A percentile compares a stretch with the other conserved stretches of the same genome.
phyloP scores from a whole-genome alignment of 2,329 filamentous ascomycete genomes.

The Colletotrichum spinosum region DNA sequence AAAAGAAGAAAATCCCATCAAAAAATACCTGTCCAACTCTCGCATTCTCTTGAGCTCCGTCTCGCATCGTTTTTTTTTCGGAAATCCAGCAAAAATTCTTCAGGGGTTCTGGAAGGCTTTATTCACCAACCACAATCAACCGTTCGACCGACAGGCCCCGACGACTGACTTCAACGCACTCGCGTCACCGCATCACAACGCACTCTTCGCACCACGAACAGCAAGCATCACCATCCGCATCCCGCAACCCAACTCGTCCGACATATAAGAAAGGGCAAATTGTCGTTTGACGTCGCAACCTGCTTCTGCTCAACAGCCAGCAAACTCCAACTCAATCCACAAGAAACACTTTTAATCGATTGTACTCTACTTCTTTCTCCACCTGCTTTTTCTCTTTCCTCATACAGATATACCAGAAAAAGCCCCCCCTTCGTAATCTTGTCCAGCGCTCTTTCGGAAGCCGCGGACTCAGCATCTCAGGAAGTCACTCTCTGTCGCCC shows the following conservation, averaged over 20 bases:
- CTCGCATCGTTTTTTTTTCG: slow-evolving; percentile 38
- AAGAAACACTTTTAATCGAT: slow-evolving; percentile 51
- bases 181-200: slow-evolving; percentile 21
- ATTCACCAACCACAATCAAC: slow-evolving; percentile 22
- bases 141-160: neutral
- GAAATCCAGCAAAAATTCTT: slow-evolving; percentile 20
- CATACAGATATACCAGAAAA: slow-evolving; percentile 23
- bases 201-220: slow-evolving; percentile 3
- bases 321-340: neutral
- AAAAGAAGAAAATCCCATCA: slow-evolving; percentile 9
- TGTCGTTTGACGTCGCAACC: neutral
- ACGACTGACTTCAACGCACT: slow-evolving; percentile 11
- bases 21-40: slow-evolving; percentile 8
- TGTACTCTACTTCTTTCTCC: slow-evolving; percentile 45
- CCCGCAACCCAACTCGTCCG: neutral
- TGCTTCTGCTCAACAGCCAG: slow-evolving; percentile 25
- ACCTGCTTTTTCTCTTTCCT: slow-evolving; percentile 17
- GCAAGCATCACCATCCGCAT: slow-evolving; percentile 3
- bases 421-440: slow-evolving; percentile 27
- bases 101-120: slow-evolving; percentile 35
- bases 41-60: slow-evolving; percentile 37
- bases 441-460: slow-evolving; percentile 24
- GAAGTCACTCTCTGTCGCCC: neutral
- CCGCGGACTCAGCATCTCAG: neutral
- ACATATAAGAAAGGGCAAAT: neutral